phyloP scores from a whole-genome alignment of 2,329 filamentous ascomycete genomes.

The Exserohilum turcica region DNA sequence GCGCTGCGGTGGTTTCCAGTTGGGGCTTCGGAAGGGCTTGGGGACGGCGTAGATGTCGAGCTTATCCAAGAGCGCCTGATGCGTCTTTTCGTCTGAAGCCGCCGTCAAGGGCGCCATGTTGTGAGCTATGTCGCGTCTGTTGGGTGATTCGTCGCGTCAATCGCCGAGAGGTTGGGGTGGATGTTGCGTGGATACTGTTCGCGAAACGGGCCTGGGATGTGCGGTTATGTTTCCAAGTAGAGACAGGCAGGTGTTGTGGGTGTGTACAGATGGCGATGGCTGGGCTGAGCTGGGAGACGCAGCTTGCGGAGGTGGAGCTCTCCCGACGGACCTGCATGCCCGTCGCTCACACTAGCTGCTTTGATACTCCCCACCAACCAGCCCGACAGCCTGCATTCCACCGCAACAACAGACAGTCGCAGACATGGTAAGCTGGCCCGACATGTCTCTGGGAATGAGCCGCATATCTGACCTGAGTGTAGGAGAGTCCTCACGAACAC shows the following conservation, averaged over 20 bases:
- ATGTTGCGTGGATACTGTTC: background rate
- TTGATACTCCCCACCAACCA: slow-evolving; percentile 33
- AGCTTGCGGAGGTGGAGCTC: slow-evolving; percentile 32
- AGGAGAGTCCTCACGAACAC: slow-evolving; percentile 97
- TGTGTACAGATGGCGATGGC: slow-evolving; percentile 5
- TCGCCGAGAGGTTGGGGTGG: background rate
- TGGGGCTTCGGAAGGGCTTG: slow-evolving; percentile 86
- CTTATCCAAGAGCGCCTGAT: slow-evolving; percentile 84
- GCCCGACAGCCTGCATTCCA: slow-evolving; percentile 24
- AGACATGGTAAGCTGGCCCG: slow-evolving; percentile 34
- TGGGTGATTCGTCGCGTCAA: slow-evolving; percentile 4
- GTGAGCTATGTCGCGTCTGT: background rate
- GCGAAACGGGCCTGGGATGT: background rate
- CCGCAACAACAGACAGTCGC: slow-evolving; percentile 3
- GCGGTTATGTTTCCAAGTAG: background rate
- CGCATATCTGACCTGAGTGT: slow-evolving; percentile 15
- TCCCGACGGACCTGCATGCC: slow-evolving; percentile 14
- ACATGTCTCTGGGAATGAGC: background rate
- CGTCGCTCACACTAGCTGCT: slow-evolving; percentile 31
- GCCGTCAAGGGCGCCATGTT: slow-evolving; percentile 66
- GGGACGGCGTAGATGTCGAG: slow-evolving; percentile 87
- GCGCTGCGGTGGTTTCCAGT: slow-evolving; percentile 91
- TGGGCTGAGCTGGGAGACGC: slow-evolving; percentile 10
- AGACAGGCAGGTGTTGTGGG: background rate
- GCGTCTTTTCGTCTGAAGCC: slow-evolving; percentile 75